phyloP scores from a whole-genome alignment of 495 filamentous ascomycete genomes.

The Penicillium simplicissimum region DNA sequence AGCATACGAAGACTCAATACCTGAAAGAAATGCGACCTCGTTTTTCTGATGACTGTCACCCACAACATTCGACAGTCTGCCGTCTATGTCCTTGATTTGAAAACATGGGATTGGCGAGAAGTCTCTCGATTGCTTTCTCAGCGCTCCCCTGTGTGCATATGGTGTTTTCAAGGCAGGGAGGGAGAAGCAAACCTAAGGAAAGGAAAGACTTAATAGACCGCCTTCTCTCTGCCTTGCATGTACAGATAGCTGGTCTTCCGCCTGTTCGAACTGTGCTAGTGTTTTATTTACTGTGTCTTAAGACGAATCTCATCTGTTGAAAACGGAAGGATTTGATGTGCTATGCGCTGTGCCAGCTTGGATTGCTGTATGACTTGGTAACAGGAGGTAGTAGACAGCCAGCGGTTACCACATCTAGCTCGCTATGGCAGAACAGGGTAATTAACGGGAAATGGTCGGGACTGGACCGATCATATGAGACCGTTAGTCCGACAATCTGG shows the following conservation, averaged over 20 bases:
- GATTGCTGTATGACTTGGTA: background rate
- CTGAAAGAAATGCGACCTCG: constrained; percentile 19
- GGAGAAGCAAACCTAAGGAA: constrained; percentile 25
- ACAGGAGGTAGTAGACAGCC: too few species aligned
- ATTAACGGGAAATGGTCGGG: too few species aligned
- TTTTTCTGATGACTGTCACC: constrained; percentile 28
- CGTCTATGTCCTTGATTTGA: constrained; percentile 27
- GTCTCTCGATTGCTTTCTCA: constrained; percentile 12
- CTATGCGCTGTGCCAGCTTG: background rate
- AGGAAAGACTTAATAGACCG: constrained; percentile 34
- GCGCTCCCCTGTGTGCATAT: constrained; percentile 30
- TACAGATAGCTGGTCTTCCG: constrained; percentile 54
- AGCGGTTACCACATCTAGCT: too few species aligned
- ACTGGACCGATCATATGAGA: too few species aligned
- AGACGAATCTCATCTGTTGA: constrained; percentile 41
- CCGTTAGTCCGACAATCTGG: too few species aligned
- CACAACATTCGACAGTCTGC: constrained; percentile 25
- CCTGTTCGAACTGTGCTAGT: constrained; percentile 46
- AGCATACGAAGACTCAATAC: constrained; percentile 8
- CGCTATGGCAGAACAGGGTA: too few species aligned
- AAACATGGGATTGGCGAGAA: constrained; percentile 19
- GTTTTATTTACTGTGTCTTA: constrained; percentile 35
- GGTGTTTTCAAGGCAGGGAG: constrained; percentile 33
- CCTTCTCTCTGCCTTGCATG: constrained; percentile 42
- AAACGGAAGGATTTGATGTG: constrained; percentile 20